A percentile compares a stretch with the other conserved stretches of the same genome.
Conservation (phyloP, 2,329 filamentous ascomycete species). For the Scytalidium lignicola region DNA sequence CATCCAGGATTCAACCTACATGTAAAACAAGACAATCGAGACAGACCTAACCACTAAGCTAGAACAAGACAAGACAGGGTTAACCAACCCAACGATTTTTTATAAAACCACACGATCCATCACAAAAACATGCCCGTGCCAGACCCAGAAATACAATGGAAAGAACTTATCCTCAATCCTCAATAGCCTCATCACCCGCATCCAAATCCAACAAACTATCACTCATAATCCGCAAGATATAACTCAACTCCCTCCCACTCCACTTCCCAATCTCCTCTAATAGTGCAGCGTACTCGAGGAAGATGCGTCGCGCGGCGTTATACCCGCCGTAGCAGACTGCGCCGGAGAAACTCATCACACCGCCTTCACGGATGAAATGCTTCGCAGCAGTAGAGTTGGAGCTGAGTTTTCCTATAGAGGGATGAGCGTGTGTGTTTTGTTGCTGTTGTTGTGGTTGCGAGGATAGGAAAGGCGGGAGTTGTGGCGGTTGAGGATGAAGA, state of each 20-base stretch:
- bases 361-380: conserved; percentile 43
- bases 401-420: conserved; percentile 15
- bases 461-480: conserved; percentile 30
- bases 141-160: too few species aligned
- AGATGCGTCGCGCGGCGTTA: conserved; percentile 42
- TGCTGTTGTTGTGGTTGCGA: conserved; percentile 28
- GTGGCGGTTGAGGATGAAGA: background rate
- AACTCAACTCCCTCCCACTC: conserved; percentile 36
- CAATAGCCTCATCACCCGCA: conserved; percentile 4
- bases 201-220: conserved; percentile 38
- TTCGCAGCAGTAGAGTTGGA: conserved; percentile 25
- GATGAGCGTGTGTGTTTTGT: too few species aligned
- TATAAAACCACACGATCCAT: too few species aligned
- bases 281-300: conserved; percentile 46
- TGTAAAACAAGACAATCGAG: too few species aligned
- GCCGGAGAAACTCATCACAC: conserved; percentile 41
- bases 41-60: too few species aligned
- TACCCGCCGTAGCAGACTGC: conserved; percentile 44
- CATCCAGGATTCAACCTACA: too few species aligned
- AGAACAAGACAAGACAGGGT: too few species aligned
- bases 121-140: too few species aligned
- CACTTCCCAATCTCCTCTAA: conserved; percentile 48
- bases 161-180: too few species aligned
- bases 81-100: too few species aligned
- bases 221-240: conserved; percentile 50